Evolutionary conservation across 176 grass and related monocot species (phyloP), one percentile per base, ranked within the genome.

Genomic region (Raddia guianensis): DNA sequence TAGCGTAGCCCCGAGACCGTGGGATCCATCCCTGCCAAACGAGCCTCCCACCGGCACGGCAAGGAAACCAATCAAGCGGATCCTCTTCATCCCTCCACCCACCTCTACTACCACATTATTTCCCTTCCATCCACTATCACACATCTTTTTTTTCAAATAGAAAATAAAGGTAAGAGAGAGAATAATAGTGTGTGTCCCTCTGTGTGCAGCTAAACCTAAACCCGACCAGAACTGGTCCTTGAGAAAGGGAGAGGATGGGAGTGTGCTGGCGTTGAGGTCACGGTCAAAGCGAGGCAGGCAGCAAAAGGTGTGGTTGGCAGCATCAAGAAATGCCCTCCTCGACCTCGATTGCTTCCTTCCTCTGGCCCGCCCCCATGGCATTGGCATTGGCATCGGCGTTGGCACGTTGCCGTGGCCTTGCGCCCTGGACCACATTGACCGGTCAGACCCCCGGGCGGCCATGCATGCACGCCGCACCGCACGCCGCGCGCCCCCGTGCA

Each of bases 281-380:
- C 50, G 89, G 89, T 90, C 89, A 87, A 90, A 80, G 85, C 78
- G 57, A 16, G 62, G 62, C 48, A 62, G 53, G 48, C 70, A 37
- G 57, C 84, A 74, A 82, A 90, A 53, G 27, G 27, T 27, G 67
- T 84, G 49, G 76, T 84, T 87, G 85, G 89, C 89, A 91, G 69
- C 81, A 84, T 81, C 81, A 68, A 91, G 89, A 91, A 87, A 91
- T 87, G 89, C 80, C 76, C 47, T 44, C 35, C 65, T 71, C 55
- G 82, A 49, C 35, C 65, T 71, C 55, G 82, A 49, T 80, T 13
- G 72, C 57, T 14, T 73, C 34, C 57, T 14, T 73, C 34, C 4
- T 52, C n/a, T 77, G 58, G 74, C 59, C 74, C 66, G 21, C 77
- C 54, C 1, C 55, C 48, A 55, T 56, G 70, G 62, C 52, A 9